Evolutionary conservation across 169 alveolate species (phyloP), one percentile per base, ranked within the genome.

Genomic region (Eimeria maxima): DNA sequence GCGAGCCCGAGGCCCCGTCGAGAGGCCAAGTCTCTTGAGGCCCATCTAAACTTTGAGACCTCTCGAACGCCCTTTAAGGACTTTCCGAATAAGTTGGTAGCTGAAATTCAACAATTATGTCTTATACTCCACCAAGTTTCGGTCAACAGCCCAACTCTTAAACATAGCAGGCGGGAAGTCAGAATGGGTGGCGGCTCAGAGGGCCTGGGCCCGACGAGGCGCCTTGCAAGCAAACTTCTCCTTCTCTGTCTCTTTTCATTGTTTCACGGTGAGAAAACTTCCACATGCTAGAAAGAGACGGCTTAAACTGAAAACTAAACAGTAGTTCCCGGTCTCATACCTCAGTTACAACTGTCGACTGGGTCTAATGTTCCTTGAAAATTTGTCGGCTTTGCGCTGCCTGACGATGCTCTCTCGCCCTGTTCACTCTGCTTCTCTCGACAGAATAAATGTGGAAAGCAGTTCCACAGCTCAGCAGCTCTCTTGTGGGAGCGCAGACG

Each of bases 121-220:
- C 60, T 42, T 5, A 44, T 22, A 44, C 44, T 38, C 63, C 57
- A 16, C 57, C 2, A 20, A 38, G 38, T 42, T 42, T 38, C 60
- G 50, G 63, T 38, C 53, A 22, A 44, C 86, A 74, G 86, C 33
- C 86, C 57, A 44, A 45, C 86, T 20, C 42, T 42, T 74, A 74
- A 74, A 8, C 86, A 22, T 42, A 6, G 42, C 63, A 42, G 63
- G 86, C 86, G 63, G 57, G 86, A 44, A 74, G 20, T 33, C 86
- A 74, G 86, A 44, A 74, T 74, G 86, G 33, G 63, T 74, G 86
- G 86, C 86, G 86, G 57, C 42, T 29, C 86, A 74, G 42, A 42
- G 86, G 22, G 57, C 86, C 86, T 74, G 38, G 86, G 63, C 86
- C 86, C 63, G 86, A 74, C 33, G 57, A 16, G 86, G 86, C 86